Evolutionary conservation across 306 rosid species (phyloP).

Genomic region (Pachyrhizus erosus): DNA sequence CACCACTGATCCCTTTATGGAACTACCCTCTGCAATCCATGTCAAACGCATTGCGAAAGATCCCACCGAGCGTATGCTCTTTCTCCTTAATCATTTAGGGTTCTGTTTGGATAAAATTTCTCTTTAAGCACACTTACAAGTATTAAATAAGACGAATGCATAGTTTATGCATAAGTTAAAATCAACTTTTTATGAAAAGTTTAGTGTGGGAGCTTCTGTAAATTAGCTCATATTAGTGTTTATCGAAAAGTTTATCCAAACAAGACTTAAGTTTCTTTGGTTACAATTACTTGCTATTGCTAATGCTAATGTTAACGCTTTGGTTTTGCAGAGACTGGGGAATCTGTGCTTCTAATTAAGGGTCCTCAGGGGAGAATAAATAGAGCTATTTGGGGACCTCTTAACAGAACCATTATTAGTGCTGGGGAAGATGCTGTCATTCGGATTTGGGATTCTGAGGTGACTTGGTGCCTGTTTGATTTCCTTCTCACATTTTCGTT

Average conservation of each 20-base stretch:
- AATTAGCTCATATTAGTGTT: not conserved
- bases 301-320: not conserved
- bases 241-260: not conserved
- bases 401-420: constrained; percentile 80
- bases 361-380: constrained; percentile 94
- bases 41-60: constrained; percentile 72
- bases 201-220: not conserved
- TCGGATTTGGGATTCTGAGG: constrained; percentile 97
- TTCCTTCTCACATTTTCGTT: no score
- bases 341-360: constrained; percentile 70
- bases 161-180: not conserved
- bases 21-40: constrained; percentile 72
- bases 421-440: constrained; percentile 87
- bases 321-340: constrained; percentile 67
- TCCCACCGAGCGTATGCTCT: constrained; percentile 60
- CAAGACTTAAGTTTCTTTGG: no score
- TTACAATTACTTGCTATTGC: not conserved
- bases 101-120: not conserved
- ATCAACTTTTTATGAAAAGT: not conserved
- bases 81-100: not conserved
- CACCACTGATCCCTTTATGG: constrained; percentile 85
- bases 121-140: not conserved
- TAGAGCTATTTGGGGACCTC: constrained; percentile 96
- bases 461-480: not conserved
- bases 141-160: not conserved